Base-by-base conservation (phyloP, 1,139 yeast genomes). In the Taphrina sp. region DNA sequence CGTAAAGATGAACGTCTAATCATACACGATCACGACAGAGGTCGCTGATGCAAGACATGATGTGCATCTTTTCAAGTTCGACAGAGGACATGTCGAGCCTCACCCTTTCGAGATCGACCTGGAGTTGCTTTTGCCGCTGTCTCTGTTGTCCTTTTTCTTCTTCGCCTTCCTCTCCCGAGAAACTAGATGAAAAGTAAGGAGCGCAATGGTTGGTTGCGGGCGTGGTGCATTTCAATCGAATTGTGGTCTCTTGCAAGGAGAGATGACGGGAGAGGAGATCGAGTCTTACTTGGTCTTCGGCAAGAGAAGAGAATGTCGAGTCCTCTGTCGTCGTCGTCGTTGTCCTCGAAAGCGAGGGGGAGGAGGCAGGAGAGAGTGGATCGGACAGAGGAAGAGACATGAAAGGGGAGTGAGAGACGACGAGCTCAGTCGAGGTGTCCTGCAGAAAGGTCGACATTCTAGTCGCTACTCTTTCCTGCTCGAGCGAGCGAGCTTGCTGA, bases 381-480 rank as follows among this genome's bases (percentile, higher is more conserved):
- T 12, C n/a, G 2, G 33, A 29, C n/a, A 14, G n/a, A 14, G 33
- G 12, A 12, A 29, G 33, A 2, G 33, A 14, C n/a, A 29, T 29
- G 2, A 29, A 12, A 29, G 33, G n/a, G 58, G 45, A 61, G 60
- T 57, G 53, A 5, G 46, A 37, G 22, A 26, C 26, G 12, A 29
- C 20, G 24, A 20, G n/a, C n/a, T n/a, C 66, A 52, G 60, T 62
- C 19, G 65, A 63, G 51, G 63, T 60, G 26, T 66, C 63, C 24
- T 62, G 49, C 41, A 16, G 42, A 14, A 41, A 17, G 16, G 14
- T 17, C 3, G 35, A 51, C 19, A 41, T 23, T 54, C 56, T 60
- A 23, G 10, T 37, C 2, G 44, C 38, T 19, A 52, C n/a, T n/a
- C 44, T 7, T 57, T 56, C 36, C 46, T 53, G 17, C 47, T 56